Base-by-base conservation (phyloP, 306 rosid species). In the Erythrophleum fordii region DNA sequence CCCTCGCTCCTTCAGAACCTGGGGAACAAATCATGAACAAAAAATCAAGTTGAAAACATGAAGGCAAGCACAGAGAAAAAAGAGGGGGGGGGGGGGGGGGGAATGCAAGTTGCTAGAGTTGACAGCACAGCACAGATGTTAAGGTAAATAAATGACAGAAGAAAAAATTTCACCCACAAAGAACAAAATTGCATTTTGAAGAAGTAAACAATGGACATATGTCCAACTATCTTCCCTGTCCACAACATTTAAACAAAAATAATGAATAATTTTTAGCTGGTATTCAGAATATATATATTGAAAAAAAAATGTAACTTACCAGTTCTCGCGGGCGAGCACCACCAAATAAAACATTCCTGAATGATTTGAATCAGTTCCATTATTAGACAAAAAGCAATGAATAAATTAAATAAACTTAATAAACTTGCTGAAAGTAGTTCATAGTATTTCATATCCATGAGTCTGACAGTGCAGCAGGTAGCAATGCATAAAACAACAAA, bases 291-390 rank as follows among this genome's bases (percentile, higher is more conserved):
- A 68, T 17, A 1, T 31, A 31, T n/a, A n/a, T n/a, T n/a, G 4
- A 31, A 77, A 56, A 52, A 53, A 44, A 70, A 5, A 69, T 52
- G 28, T 29, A 73, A 86, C 93, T 85, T 86, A 93, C 99, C 65
- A 92, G 87, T 81, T 96, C 99, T 69, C 99, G 90, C 2, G 99
- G 99, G 39, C 99, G 97, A 85, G 99, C 98, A 83, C 98, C 99
- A 77, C 99, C 98, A 87, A 93, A 96, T 84, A 96, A 81, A 20
- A 89, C 82, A 75, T 85, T 88, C 97, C 99, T 96, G 92, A 91
- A 91, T 59, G 73, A 83, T 71, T 81, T 71, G 83, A 60, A 72
- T 46, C 42, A 77, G 31, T 75, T 69, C 67, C 52, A 80, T 83
- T 80, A 70, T 55, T 72, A 77, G 53, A 58, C 46, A 75, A 12